Percentiles rank a stretch among this genome's conserved stretches.
Evolutionary conservation across 108 stramenopile genomes (phyloP).

Genomic region (Fistulifera pelliculosa): DNA sequence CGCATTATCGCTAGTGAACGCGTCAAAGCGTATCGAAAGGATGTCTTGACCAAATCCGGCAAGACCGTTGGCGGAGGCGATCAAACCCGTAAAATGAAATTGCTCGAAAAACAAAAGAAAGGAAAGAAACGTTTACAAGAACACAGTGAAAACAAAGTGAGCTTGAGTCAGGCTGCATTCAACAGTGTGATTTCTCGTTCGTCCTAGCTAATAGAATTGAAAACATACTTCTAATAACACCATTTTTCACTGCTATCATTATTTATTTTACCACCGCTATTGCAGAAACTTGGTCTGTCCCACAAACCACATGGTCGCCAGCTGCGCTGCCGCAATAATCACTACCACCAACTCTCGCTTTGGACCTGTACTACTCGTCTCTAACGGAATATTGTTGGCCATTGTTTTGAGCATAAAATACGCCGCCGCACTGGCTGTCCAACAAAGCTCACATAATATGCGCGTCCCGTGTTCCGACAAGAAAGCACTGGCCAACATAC

Average conservation of each 20-base stretch:
- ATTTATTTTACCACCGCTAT: too few relatives aligned
- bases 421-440: conserved; percentile 68
- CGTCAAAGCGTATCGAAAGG: conserved; percentile 88
- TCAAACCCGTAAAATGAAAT: conserved; percentile 93
- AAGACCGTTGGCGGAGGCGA: conserved; percentile 98
- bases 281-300: conserved; percentile 79
- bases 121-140: conserved; percentile 96
- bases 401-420: conserved; percentile 88
- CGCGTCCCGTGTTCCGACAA: conserved; percentile 41
- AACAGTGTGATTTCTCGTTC: conserved; percentile 71
- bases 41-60: conserved; percentile 88
- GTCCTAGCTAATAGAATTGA: background rate
- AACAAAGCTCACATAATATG: conserved; percentile 76
- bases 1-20: conserved; percentile 73
- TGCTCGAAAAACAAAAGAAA: conserved; percentile 95
- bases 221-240: too few relatives aligned
- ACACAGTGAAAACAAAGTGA: conserved; percentile 69
- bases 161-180: conserved; percentile 96
- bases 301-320: conserved; percentile 85
- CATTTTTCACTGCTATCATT: too few relatives aligned
- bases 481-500: conserved; percentile 18
- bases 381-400: conserved; percentile 66
- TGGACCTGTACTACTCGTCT: conserved; percentile 49
- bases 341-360: conserved; percentile 84
- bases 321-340: conserved; percentile 76